phyloP scores from a whole-genome alignment of 2,329 filamentous ascomycete genomes.

The Fusarium nelsonii region DNA sequence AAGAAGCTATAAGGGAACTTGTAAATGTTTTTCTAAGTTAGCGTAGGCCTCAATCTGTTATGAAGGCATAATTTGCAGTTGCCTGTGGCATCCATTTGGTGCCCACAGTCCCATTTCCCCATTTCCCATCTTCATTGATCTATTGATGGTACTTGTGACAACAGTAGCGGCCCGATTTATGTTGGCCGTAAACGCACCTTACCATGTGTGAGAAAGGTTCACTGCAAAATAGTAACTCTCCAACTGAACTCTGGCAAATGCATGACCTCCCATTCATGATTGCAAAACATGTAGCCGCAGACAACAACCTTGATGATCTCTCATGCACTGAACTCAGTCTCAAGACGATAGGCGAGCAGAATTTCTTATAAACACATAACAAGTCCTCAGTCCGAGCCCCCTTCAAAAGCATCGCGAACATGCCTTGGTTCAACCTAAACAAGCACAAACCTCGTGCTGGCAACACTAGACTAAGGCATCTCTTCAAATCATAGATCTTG shows the following conservation, averaged over 20 bases:
- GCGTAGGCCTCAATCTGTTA: neutral
- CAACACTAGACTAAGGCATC: too few species aligned
- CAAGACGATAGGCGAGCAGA: neutral
- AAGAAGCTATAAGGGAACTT: constrained; percentile 8
- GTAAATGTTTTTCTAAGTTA: neutral
- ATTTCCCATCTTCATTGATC: too few species aligned
- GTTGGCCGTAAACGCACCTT: neutral
- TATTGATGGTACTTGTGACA: neutral
- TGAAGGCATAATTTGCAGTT: neutral
- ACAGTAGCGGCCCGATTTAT: neutral
- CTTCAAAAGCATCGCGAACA: neutral
- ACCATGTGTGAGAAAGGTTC: neutral
- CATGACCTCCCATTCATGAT: constrained; percentile 1
- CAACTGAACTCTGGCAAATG: neutral
- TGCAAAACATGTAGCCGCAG: neutral
- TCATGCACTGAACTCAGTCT: neutral
- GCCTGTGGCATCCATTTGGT: neutral
- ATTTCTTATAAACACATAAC: neutral
- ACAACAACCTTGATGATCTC: neutral
- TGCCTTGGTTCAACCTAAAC: neutral
- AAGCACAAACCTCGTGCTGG: too few species aligned
- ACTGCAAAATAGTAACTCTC: neutral
- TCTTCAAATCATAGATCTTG: too few species aligned
- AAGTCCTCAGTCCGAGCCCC: neutral
- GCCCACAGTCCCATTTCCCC: rapidly evolving